Evolutionary conservation across 805 yeast species (phyloP).

Genomic region (Zygosaccharomyces gambellarensis): DNA sequence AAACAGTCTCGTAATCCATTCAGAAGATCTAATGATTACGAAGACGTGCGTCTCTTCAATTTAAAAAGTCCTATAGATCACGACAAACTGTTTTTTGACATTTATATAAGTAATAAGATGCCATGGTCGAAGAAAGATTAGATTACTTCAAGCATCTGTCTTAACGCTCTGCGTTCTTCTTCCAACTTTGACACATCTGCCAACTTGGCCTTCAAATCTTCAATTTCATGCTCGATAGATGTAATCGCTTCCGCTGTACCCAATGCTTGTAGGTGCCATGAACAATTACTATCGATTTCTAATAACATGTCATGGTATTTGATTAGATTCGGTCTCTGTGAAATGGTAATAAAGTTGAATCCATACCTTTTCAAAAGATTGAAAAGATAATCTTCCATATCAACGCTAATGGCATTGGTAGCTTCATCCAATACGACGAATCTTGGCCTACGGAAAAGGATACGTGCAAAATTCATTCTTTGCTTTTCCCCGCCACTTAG

Average conservation of each 20-base stretch:
- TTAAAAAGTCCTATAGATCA: constrained; percentile 8
- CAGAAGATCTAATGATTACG: constrained; percentile 39
- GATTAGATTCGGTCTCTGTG: constrained; percentile 77
- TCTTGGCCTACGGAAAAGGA: constrained; percentile 71
- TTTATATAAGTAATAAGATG: constrained; percentile 25
- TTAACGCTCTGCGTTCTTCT: constrained; percentile 54
- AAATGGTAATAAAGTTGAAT: constrained; percentile 74
- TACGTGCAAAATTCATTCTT: constrained; percentile 81
- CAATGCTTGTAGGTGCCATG: constrained; percentile 59
- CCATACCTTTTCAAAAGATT: constrained; percentile 64
- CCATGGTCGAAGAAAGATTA: constrained; percentile 32
- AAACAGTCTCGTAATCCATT: constrained; percentile 56
- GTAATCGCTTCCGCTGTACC: constrained; percentile 62
- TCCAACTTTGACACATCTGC: constrained; percentile 56
- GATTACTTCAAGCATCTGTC: constrained; percentile 31
- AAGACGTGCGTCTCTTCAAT: constrained; percentile 10
- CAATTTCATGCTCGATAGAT: constrained; percentile 71
- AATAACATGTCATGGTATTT: constrained; percentile 78
- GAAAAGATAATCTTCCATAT: constrained; percentile 82
- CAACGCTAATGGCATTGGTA: constrained; percentile 88
- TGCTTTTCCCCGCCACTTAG: constrained; percentile 96
- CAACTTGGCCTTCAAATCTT: constrained; percentile 56
- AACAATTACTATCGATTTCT: constrained; percentile 54
- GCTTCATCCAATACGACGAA: constrained; percentile 87
- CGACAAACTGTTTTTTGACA: constrained; percentile 20